These are phyloP conservation scores for Didymella keratinophila DNA, from an alignment of 2,329 filamentous ascomycete genomes.

Conservation along the genomic window DNA sequence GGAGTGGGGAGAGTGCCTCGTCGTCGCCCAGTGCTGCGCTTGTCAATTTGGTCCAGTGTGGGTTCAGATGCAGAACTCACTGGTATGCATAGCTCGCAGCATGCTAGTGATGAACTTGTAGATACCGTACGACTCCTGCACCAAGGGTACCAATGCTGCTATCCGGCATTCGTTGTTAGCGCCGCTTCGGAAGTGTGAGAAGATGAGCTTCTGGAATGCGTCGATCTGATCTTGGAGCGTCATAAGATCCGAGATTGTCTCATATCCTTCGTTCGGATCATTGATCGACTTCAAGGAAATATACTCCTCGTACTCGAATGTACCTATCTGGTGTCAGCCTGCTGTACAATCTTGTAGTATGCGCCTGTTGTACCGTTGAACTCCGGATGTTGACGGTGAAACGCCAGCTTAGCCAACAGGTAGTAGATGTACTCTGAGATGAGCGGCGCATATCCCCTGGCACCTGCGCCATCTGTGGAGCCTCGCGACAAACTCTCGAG, in stretches of 20 bases:
- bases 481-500: slow-evolving; percentile 90
- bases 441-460: slow-evolving; percentile 86
- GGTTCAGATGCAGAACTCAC: slow-evolving; percentile 58
- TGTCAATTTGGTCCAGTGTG: slow-evolving; percentile 18
- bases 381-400: slow-evolving; percentile 94
- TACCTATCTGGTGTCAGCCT: slow-evolving; percentile 57
- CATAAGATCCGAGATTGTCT: slow-evolving; percentile 97
- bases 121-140: slow-evolving; percentile 98
- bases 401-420: slow-evolving; percentile 91
- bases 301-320: slow-evolving; percentile 99
- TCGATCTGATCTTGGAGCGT: slow-evolving; percentile 97
- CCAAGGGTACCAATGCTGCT: slow-evolving; percentile 88
- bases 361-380: slow-evolving; percentile 76
- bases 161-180: slow-evolving; percentile 97
- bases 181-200: slow-evolving; percentile 91
- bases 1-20: slow-evolving; percentile 87
- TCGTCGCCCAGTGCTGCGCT: slow-evolving; percentile 83
- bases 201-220: slow-evolving; percentile 97
- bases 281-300: slow-evolving; percentile 98
- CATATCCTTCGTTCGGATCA: slow-evolving; percentile 95
- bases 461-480: slow-evolving; percentile 76
- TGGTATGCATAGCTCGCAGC: slow-evolving; percentile 96
- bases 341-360: background rate
- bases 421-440: slow-evolving; percentile 98
- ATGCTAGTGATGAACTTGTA: slow-evolving; percentile 99